Conservation (phyloP, 2,329 filamentous ascomycete species). For the Ophiocordyceps sinensis region DNA sequence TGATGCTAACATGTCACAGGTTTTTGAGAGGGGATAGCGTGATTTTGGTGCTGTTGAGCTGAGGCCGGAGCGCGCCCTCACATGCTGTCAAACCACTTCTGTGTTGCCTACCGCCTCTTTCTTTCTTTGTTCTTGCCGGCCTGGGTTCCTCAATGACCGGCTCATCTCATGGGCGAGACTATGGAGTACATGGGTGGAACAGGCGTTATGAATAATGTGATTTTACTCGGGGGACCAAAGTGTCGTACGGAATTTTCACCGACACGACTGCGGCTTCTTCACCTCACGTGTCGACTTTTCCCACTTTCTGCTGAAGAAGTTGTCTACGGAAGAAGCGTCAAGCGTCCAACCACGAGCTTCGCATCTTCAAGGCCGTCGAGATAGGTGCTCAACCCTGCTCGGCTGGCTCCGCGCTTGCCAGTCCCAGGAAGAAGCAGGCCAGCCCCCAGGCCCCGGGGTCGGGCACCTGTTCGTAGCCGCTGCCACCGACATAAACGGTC, state of each 20-base stretch:
- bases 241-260: background rate
- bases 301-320: too few species aligned
- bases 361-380: too few species aligned
- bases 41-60: constrained; percentile 74
- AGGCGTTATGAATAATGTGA: constrained; percentile 16
- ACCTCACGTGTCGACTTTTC: background rate
- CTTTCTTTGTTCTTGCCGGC: constrained; percentile 1
- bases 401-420: constrained; percentile 34
- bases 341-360: too few species aligned
- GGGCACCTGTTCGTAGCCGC: constrained; percentile 31
- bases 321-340: too few species aligned
- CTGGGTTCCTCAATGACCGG: background rate
- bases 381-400: background rate
- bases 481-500: constrained; percentile 29
- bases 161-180: constrained; percentile 15
- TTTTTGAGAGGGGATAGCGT: constrained; percentile 81
- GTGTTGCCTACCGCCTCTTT: background rate
- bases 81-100: background rate
- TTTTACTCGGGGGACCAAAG: background rate
- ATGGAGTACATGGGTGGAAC: constrained; percentile 15
- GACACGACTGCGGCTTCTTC: background rate
- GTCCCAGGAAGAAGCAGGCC: constrained; percentile 65
- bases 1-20: constrained; percentile 26
- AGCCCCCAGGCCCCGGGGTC: constrained; percentile 60
- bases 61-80: constrained; percentile 1